phyloP scores from a whole-genome alignment of 1,139 yeast genomes.

The Saccharomyces pastorianus region DNA sequence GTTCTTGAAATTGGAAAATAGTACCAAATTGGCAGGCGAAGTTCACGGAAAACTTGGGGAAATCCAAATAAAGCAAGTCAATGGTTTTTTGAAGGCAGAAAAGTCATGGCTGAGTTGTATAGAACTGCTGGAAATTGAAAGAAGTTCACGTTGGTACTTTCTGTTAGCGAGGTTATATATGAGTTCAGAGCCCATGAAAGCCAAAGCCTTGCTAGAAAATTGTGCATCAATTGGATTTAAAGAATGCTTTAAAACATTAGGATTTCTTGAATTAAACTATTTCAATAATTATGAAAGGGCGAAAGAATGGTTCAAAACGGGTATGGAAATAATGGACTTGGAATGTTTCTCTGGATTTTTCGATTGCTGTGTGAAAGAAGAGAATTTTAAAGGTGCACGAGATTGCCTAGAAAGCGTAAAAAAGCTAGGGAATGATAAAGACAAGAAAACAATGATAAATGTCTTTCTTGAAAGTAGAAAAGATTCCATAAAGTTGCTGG shows the following conservation, averaged over 20 bases:
- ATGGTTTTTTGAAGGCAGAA: slow-evolving; percentile 45
- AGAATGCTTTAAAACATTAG: slow-evolving; percentile 69
- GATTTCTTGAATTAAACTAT: slow-evolving; percentile 67
- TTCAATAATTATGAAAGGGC: slow-evolving; percentile 51
- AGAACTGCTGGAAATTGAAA: slow-evolving; percentile 49
- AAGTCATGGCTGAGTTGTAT: slow-evolving; percentile 55
- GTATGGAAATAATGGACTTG: slow-evolving; percentile 52
- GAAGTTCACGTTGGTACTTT: slow-evolving; percentile 62
- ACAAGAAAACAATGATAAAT: background rate
- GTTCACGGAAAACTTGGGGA: slow-evolving; percentile 66
- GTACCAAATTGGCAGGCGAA: slow-evolving; percentile 47
- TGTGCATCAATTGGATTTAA: slow-evolving; percentile 70
- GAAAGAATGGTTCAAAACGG: slow-evolving; percentile 77
- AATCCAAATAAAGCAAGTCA: slow-evolving; percentile 46
- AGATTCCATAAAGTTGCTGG: background rate
- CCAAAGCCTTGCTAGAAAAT: slow-evolving; percentile 64
- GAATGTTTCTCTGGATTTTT: slow-evolving; percentile 69
- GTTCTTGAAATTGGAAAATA: slow-evolving; percentile 46
- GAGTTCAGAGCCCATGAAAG: slow-evolving; percentile 45
- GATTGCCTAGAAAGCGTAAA: slow-evolving; percentile 14
- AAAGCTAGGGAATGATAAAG: background rate
- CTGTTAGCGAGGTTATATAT: slow-evolving; percentile 66
- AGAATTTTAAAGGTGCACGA: slow-evolving; percentile 24
- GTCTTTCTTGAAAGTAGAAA: background rate
- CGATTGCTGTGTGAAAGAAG: slow-evolving; percentile 37